Base-by-base conservation (phyloP, 805 yeast species). In the Blastobotrys robertii region DNA sequence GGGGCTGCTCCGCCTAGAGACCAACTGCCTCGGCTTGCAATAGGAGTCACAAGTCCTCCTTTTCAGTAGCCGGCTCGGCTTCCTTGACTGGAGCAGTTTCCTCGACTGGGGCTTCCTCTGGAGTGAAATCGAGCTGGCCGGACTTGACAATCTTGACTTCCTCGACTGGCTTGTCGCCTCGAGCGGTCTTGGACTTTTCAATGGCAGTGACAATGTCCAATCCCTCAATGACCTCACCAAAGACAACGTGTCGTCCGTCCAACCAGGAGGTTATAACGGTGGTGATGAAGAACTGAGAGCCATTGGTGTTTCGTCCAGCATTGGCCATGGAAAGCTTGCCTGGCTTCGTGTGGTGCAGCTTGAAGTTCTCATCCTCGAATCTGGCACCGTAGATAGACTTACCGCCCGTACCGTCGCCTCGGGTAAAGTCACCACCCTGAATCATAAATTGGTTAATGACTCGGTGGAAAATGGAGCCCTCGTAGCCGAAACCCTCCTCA, bases 231-330 rank as follows among this genome's bases (percentile, higher is more conserved):
- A 92, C 96, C 67, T 86, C 85, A 52, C 98, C 98, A 58, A 92
- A 92, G 34, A 92, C 98, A 59, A 92, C 98, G 65, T 92, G 98
- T 55, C 70, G 78, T 51, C 94, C 92, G 59, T 92, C 86, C 59
- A 92, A 76, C 97, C 98, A 92, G 39, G 81, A 68, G 44, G 96
- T 85, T 30, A 76, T 73, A 15, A 83, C 95, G 22, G 97, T 88
- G 58, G 95, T 87, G 68, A 92, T 82, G 74, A 88, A 88, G 63
- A 88, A 88, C 67, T 87, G 97, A 31, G 95, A 86, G 14, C 96
- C 96, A 62, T 87, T 87, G 53, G 72, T 67, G 58, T 67, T 75
- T 49, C 69, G 63, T 49, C 87, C 87, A 14, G 86, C 81, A 55
- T 80, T 80, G 60, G 87, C 87, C 87, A 80, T 80, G 13, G 84